Conservation (phyloP, 2,329 filamentous ascomycete genomes). For the Nothophaeocryptopus gaeumannii region DNA sequence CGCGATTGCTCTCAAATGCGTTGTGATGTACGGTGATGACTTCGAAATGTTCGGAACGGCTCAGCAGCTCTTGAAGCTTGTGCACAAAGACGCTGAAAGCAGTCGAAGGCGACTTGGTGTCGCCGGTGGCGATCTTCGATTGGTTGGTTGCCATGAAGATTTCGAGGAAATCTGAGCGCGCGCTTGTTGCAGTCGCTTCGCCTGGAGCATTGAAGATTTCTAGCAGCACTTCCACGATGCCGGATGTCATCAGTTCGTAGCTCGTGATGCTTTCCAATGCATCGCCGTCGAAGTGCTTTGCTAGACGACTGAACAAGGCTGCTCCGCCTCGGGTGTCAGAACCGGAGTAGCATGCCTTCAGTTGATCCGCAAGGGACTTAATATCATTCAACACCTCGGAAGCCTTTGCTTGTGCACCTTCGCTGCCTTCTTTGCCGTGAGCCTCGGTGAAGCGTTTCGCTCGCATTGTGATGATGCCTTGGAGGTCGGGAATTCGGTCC, state of each 20-base stretch:
- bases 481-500: conserved; percentile 50
- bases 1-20: conserved; percentile 82
- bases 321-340: conserved; percentile 2
- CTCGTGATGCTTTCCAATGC: conserved; percentile 92
- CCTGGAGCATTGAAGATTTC: conserved; percentile 75
- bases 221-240: conserved; percentile 79
- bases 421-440: conserved; percentile 75
- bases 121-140: conserved; percentile 61
- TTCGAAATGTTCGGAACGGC: conserved; percentile 96
- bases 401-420: conserved; percentile 75
- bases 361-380: conserved; percentile 66
- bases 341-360: conserved; percentile 65
- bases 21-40: conserved; percentile 94
- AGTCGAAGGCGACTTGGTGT: conserved; percentile 68
- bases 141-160: conserved; percentile 81
- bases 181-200: conserved; percentile 53
- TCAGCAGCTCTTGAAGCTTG: conserved; percentile 93
- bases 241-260: conserved; percentile 86
- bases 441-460: conserved; percentile 80
- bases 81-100: conserved; percentile 87
- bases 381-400: conserved; percentile 70
- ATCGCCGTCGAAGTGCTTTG: conserved; percentile 82
- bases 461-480: conserved; percentile 69
- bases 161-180: conserved; percentile 80
- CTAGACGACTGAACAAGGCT: conserved; percentile 68